Conservation (phyloP, 495 filamentous ascomycete genomes). For the Extremus antarcticus region DNA sequence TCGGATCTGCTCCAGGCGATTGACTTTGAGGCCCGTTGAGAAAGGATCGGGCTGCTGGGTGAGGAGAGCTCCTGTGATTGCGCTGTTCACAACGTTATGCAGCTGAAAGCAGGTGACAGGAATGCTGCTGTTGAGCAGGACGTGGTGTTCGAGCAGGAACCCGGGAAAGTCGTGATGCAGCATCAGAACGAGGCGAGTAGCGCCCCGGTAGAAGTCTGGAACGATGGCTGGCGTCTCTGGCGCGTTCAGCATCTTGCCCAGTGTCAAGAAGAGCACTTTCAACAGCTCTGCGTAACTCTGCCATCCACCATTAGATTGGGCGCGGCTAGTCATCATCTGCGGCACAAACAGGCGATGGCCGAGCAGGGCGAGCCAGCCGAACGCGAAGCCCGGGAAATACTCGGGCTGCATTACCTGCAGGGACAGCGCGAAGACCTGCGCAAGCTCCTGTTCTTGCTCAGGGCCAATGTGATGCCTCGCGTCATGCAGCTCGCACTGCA, state of each 20-base stretch:
- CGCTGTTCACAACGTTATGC: constrained; percentile 77
- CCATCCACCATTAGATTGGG: constrained; percentile 55
- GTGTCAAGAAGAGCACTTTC: constrained; percentile 58
- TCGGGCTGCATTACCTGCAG: constrained; percentile 65
- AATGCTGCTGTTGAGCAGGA: constrained; percentile 73
- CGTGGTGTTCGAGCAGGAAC: constrained; percentile 79
- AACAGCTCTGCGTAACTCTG: constrained; percentile 62
- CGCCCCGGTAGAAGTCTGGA: constrained; percentile 65
- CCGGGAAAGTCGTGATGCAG: constrained; percentile 92
- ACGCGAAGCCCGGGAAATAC: constrained; percentile 69
- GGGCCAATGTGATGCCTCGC: background rate
- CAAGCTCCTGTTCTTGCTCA: constrained; percentile 6
- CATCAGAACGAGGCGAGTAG: constrained; percentile 69
- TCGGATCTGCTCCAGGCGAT: constrained; percentile 66
- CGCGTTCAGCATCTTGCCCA: constrained; percentile 71
- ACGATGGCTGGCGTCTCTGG: constrained; percentile 56
- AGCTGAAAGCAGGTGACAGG: constrained; percentile 79
- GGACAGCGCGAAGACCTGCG: constrained; percentile 51
- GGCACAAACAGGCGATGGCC: constrained; percentile 83
- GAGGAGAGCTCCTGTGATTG: constrained; percentile 58
- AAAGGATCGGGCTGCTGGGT: constrained; percentile 75
- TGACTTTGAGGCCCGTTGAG: constrained; percentile 65
- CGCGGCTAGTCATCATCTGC: constrained; percentile 56
- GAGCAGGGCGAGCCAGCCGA: constrained; percentile 72
- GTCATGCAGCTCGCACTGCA: constrained; percentile 55